phyloP scores from a whole-genome alignment of 495 filamentous ascomycete genomes.

The Delitschia confertaspora region DNA sequence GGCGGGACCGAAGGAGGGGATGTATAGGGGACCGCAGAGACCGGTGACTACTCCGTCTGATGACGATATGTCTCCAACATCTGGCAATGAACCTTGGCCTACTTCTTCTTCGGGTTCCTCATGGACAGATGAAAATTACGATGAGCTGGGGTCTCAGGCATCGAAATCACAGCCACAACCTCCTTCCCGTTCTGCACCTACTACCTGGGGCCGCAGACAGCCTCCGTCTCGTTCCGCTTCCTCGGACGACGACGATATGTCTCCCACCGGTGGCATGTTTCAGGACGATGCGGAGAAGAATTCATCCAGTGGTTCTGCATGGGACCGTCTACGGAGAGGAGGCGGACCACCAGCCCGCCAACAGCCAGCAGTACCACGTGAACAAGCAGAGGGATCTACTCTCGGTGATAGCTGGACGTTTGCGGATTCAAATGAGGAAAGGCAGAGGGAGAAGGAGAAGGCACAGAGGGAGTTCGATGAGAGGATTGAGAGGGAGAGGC shows the following conservation, averaged over 20 bases:
- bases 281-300: conserved; percentile 12
- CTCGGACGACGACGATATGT: conserved; percentile 9
- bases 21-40: too few relatives aligned
- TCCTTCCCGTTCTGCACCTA: background rate
- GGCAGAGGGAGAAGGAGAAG: conserved; percentile 36
- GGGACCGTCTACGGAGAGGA: conserved; percentile 21
- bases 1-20: too few relatives aligned
- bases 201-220: conserved; percentile 1
- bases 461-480: conserved; percentile 48
- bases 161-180: conserved; percentile 1
- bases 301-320: conserved; percentile 15
- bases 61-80: conserved; percentile 22
- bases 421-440: conserved; percentile 34
- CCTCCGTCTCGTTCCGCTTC: too few relatives aligned
- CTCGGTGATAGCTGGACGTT: conserved; percentile 38
- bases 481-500: conserved; percentile 40
- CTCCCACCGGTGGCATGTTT: conserved; percentile 12
- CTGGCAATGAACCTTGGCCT: conserved; percentile 12
- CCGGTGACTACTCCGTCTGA: background rate
- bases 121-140: too few relatives aligned
- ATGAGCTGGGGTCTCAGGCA: background rate
- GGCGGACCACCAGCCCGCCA: conserved; percentile 5
- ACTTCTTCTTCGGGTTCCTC: background rate
- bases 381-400: conserved; percentile 8
- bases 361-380: background rate